Evolutionary conservation across 2,329 filamentous ascomycete genomes (phyloP), one percentile per base, ranked within the genome.

Genomic region (Penicillium italicum): DNA sequence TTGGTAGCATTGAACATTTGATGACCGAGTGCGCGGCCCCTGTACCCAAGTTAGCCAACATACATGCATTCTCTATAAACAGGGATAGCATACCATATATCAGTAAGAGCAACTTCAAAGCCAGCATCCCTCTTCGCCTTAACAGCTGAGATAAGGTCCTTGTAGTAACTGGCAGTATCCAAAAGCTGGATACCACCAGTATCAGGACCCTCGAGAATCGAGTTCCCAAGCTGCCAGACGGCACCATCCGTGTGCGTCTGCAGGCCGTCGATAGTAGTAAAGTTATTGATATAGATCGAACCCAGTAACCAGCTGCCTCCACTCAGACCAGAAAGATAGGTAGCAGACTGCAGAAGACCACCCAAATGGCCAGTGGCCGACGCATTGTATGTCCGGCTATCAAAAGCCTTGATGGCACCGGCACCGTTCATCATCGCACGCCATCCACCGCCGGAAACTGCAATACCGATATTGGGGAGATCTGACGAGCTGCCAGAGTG

Each of bases 241-340:
- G 51, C 22, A 14, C 67, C 67, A 18, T 48, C 36, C 10, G 63
- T 38, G 42, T 57, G 42, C 2, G 65, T 66, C 60, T 71, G 67
- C 58, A 71, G 53, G 16, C 57, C 48, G 44, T 82, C 73, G 4
- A 92, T 81, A 0, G 86, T 85, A 10, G 85, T 88, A 70, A 91
- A 95, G 76, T 96, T 96, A 70, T 87, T 86, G 64, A 85, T 79
- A 56, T 84, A 92, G n/a, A 96, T 78, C 49, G 88, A 91, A 20
- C 90, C 89, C 11, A 96, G 83, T 28, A 96, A 78, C 91, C 91
- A 96, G 50, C 86, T 85, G 56, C 91, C 91, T 40, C 91, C 91
- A 16, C 89, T 94, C 9, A 96, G 79, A 28, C 90, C 91, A 5
- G 90, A 80, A 11, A 96, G 71, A 70, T 96, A 96, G 0, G 91